phyloP scores from a whole-genome alignment of 1,139 yeast genomes.

The Saccharomyces pastorianus region DNA sequence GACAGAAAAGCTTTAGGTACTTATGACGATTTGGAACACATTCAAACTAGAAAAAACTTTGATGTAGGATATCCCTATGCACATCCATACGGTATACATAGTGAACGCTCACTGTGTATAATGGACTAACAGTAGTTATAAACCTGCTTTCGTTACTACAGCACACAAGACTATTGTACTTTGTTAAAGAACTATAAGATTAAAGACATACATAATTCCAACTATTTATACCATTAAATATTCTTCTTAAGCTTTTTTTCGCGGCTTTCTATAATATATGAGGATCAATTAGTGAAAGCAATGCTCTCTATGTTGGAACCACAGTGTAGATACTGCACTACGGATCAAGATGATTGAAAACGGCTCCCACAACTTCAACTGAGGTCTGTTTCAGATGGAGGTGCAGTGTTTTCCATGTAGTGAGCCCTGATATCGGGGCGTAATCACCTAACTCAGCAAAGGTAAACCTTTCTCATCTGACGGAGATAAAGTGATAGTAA shows the following conservation, averaged over 20 bases:
- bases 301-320: neutral
- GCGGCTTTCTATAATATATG: neutral
- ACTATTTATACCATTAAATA: neutral
- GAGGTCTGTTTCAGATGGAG: conserved; percentile 7
- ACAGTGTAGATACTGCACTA: conserved; percentile 4
- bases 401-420: neutral
- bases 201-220: neutral
- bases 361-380: conserved; percentile 3
- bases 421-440: conserved; percentile 5
- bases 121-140: neutral
- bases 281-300: neutral
- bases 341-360: neutral
- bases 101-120: neutral
- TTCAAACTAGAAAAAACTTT: neutral
- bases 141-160: neutral
- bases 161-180: neutral
- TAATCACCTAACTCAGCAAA: conserved; percentile 7
- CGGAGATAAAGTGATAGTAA: conserved; percentile 3
- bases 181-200: neutral
- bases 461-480: conserved; percentile 3
- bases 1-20: conserved; percentile 19
- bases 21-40: neutral
- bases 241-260: neutral
- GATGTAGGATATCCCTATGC: neutral
- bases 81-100: neutral